phyloP scores from a whole-genome alignment of 2,329 filamentous ascomycete genomes.

The Zymoseptoria passerinii region DNA sequence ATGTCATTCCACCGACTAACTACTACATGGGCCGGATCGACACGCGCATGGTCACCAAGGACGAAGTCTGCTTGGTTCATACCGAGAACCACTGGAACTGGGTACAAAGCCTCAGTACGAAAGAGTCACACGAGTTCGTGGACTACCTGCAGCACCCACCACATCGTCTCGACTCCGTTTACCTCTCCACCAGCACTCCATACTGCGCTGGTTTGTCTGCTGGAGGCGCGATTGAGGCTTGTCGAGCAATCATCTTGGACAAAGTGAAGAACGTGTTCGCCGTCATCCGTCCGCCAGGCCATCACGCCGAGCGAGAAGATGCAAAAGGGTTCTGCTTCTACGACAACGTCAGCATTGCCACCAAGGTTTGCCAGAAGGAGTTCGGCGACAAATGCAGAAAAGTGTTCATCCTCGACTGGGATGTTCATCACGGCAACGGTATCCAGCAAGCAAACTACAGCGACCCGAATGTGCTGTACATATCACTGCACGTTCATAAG shows the following conservation, averaged over 20 bases:
- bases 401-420: constrained; percentile 87
- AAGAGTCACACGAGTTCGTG: constrained; percentile 18
- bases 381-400: constrained; percentile 64
- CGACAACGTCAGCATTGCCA: constrained; percentile 92
- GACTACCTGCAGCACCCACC: constrained; percentile 56
- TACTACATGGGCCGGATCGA: constrained; percentile 60
- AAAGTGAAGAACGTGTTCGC: constrained; percentile 91
- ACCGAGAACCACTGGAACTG: constrained; percentile 68
- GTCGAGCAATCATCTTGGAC: constrained; percentile 76
- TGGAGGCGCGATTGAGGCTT: constrained; percentile 91
- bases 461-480: constrained; percentile 89
- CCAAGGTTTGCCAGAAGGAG: constrained; percentile 75
- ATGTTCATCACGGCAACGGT: constrained; percentile 75
- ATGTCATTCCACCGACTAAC: constrained; percentile 41
- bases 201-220: constrained; percentile 75
- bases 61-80: constrained; percentile 77
- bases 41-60: constrained; percentile 65
- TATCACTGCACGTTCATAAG: constrained; percentile 84
- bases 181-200: constrained; percentile 32
- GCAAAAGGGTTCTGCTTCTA: constrained; percentile 96
- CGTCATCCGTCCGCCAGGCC: constrained; percentile 87
- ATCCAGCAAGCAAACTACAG: constrained; percentile 94
- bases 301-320: constrained; percentile 80
- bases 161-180: constrained; percentile 38
- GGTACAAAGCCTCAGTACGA: constrained; percentile 53